These are phyloP conservation scores for Fusarium graminum DNA, from an alignment of 2,329 filamentous ascomycete genomes.

Conservation along the genomic window DNA sequence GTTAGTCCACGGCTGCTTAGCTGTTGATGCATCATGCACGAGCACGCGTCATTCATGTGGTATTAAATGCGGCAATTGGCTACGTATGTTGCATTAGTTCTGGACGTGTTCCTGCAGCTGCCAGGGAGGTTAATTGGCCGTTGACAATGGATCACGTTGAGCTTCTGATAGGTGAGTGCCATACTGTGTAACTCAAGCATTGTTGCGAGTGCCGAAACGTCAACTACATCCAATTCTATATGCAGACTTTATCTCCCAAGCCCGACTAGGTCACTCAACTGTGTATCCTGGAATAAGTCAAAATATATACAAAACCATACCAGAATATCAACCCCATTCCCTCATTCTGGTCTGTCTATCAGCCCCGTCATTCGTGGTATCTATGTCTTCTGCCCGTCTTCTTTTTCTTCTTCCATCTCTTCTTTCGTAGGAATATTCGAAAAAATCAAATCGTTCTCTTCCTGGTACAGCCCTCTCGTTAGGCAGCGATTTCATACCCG, in stretches of 20 bases:
- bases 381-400: conserved; percentile 21
- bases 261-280: background rate
- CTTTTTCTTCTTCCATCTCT: conserved; percentile 4
- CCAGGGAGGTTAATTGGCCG: conserved; percentile 1
- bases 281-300: conserved; percentile 1
- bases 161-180: background rate
- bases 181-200: too few species aligned
- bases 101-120: conserved; percentile 14
- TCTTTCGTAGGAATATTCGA: conserved; percentile 15
- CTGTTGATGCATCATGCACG: conserved; percentile 46
- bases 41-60: conserved; percentile 34
- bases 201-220: background rate
- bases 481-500: conserved; percentile 28
- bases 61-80: conserved; percentile 14
- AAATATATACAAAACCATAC: conserved; percentile 4
- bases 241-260: conserved; percentile 4
- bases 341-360: conserved; percentile 24
- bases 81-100: conserved; percentile 21
- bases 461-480: conserved; percentile 3
- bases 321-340: conserved; percentile 6
- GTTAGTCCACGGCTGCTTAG: background rate
- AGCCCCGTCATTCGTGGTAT: conserved; percentile 38
- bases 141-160: background rate
- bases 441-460: background rate
- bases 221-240: conserved; percentile 15